Conservation (phyloP, 495 filamentous ascomycete genomes). For the Penicillium psychrofluorescens region DNA sequence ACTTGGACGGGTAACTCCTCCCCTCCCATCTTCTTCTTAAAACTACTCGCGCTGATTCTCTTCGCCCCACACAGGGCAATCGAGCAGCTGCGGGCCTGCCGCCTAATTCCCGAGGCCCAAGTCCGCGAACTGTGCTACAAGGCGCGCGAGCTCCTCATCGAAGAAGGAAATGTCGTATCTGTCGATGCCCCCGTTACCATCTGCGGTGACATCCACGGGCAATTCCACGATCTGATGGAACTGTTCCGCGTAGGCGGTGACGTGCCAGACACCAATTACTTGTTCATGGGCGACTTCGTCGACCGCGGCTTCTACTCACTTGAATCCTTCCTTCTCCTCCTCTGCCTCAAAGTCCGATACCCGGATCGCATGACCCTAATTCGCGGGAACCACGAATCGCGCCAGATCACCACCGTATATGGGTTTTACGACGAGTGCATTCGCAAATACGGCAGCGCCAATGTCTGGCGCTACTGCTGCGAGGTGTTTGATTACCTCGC, state of each 20-base stretch:
- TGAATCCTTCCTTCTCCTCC: slow-evolving; percentile 88
- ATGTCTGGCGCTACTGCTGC: slow-evolving; percentile 98
- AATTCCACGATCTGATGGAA: slow-evolving; percentile 99
- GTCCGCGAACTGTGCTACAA: slow-evolving; percentile 98
- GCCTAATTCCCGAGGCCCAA: slow-evolving; percentile 89
- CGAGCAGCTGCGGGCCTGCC: slow-evolving; percentile 86
- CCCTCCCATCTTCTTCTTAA: background rate
- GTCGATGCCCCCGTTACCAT: slow-evolving; percentile 97
- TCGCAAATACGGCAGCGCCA: slow-evolving; percentile 93
- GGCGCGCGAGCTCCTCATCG: slow-evolving; percentile 90
- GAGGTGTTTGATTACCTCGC: slow-evolving; percentile 98
- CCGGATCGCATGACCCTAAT: slow-evolving; percentile 97
- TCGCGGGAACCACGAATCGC: slow-evolving; percentile 93
- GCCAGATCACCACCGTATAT: slow-evolving; percentile 97
- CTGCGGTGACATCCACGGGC: slow-evolving; percentile 97
- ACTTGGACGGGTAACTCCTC: slow-evolving; percentile 64
- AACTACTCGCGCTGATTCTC: slow-evolving; percentile 3
- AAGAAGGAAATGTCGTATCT: slow-evolving; percentile 95
- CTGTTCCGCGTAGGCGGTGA: slow-evolving; percentile 93
- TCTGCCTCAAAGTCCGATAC: slow-evolving; percentile 95
- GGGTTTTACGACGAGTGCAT: slow-evolving; percentile 99
- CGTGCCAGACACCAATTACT: slow-evolving; percentile 94
- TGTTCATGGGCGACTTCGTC: slow-evolving; percentile 99
- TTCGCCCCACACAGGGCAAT: slow-evolving; percentile 62
- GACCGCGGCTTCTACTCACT: slow-evolving; percentile 97